These are phyloP conservation scores for Chlorophyllum brunneum DNA, from an alignment of 768 basidiomycete genomes.

Conservation along the genomic window DNA sequence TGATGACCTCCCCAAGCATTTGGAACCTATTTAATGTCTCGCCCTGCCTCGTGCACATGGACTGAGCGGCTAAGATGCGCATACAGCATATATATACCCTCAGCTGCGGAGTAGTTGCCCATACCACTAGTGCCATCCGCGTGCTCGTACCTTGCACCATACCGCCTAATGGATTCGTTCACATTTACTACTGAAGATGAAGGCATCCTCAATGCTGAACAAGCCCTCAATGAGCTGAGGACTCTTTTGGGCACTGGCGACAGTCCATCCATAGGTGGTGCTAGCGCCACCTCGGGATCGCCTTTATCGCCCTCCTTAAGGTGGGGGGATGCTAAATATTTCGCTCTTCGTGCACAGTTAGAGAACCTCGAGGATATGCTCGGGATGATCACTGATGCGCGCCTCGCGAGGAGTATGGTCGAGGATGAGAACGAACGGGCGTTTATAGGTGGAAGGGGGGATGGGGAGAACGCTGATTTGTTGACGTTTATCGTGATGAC, in stretches of 20 bases:
- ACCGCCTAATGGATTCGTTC: neutral
- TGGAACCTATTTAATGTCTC: too few species aligned
- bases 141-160: neutral
- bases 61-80: too few species aligned
- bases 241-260: neutral
- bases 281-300: neutral
- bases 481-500: slow-evolving; percentile 2
- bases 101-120: too few species aligned
- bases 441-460: neutral
- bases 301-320: neutral
- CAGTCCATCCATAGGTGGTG: neutral
- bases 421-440: neutral
- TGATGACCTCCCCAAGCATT: too few species aligned
- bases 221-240: neutral
- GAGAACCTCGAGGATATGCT: slow-evolving; percentile 8
- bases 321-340: neutral
- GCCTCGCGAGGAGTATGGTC: slow-evolving; percentile 5
- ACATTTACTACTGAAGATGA: slow-evolving; percentile 1
- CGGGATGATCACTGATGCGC: neutral
- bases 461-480: slow-evolving; percentile 1
- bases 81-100: too few species aligned
- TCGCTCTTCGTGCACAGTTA: slow-evolving; percentile 7
- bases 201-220: slow-evolving; percentile 3
- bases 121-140: too few species aligned
- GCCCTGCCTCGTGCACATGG: too few species aligned